These are phyloP conservation scores for Aureobasidium sp. DNA, from an alignment of 2,329 filamentous ascomycete genomes.

Conservation along the genomic window DNA sequence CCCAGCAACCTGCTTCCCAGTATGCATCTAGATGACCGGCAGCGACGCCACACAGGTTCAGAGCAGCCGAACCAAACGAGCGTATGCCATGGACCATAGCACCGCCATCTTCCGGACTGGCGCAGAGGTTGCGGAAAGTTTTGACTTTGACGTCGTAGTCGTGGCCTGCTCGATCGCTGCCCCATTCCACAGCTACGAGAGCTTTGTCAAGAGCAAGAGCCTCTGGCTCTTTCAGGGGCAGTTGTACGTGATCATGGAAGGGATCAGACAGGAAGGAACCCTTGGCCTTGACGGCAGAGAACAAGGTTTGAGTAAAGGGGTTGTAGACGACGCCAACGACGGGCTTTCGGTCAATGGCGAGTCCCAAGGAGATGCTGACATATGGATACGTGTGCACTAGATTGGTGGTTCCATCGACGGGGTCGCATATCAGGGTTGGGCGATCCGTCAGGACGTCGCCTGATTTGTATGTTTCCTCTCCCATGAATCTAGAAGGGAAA, in stretches of 20 bases:
- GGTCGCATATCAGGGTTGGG: slow-evolving; percentile 75
- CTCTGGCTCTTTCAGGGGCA: slow-evolving; percentile 44
- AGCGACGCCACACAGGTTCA: slow-evolving; percentile 68
- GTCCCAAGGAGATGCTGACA: slow-evolving; percentile 69
- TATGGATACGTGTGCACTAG: slow-evolving; percentile 70
- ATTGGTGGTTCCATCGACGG: slow-evolving; percentile 77
- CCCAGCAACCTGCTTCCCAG: slow-evolving; percentile 80
- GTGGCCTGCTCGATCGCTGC: slow-evolving; percentile 55
- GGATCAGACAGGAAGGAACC: slow-evolving; percentile 50
- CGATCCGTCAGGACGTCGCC: slow-evolving; percentile 55
- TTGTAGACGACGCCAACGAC: slow-evolving; percentile 73
- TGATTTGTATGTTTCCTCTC: slow-evolving; percentile 68
- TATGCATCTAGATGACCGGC: slow-evolving; percentile 65
- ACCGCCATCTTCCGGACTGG: slow-evolving; percentile 54
- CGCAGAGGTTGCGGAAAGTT: slow-evolving; percentile 53
- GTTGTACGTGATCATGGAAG: slow-evolving; percentile 26
- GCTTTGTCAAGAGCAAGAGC: slow-evolving; percentile 55
- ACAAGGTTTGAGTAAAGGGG: slow-evolving; percentile 64
- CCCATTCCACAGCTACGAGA: slow-evolving; percentile 69
- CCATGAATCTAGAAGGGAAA: slow-evolving; percentile 50
- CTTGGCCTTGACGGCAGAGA: slow-evolving; percentile 60
- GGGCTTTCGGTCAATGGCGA: slow-evolving; percentile 56
- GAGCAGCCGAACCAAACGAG: slow-evolving; percentile 63
- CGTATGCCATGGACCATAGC: slow-evolving; percentile 70
- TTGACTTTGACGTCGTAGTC: slow-evolving; percentile 65